Evolutionary conservation across 345 rosid genomes (phyloP), one percentile per base, ranked within the genome.

Genomic region (Lepidium africanum): DNA sequence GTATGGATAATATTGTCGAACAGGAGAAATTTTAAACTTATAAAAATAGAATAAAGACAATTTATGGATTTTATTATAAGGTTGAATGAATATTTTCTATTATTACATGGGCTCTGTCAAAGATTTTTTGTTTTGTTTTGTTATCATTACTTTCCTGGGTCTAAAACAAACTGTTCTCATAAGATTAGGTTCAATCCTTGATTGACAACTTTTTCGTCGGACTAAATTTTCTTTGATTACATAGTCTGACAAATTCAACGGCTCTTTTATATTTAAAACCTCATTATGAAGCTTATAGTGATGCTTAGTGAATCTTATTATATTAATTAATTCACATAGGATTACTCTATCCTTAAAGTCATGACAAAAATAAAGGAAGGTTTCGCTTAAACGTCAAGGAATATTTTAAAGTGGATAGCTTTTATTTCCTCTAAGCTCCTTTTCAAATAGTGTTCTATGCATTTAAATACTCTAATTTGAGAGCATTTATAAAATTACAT

Each of bases 311-410:
- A 48, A 19, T 48, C n/a, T 10, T 1, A 10, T 11, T 1, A 5
- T 11, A 48, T 7, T 11, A 57, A 38, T 38, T 11, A 57, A 38
- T 1, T 57, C 17, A 12, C 17, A 21, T 19, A 19, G 7, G 63
- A 21, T 23, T 6, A 19, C 17, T 21, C 5, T 4, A 39, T 23
- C 6, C 13, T 32, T 57, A 47, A 69, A 68, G 65, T 30, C 40
- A 37, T 46, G 10, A 19, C 5, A 15, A 30, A 52, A 36, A 19
- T 30, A 42, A 21, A 6, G 33, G 23, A 56, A 46, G 40, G 16
- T 55, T 47, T 72, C 27, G 65, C 76, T 72, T 72, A 48, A 19
- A 72, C 59, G 66, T 72, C 66, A 65, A 65, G 76, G 51, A 49
- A 65, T 47, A 42, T 57, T 32, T 40, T 39, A 35, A 64, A 57